Percentiles rank a stretch among this genome's conserved stretches.
phyloP scores from a whole-genome alignment of 164 flowering plant species.

The Kalanchoe fedtschenkoi region DNA sequence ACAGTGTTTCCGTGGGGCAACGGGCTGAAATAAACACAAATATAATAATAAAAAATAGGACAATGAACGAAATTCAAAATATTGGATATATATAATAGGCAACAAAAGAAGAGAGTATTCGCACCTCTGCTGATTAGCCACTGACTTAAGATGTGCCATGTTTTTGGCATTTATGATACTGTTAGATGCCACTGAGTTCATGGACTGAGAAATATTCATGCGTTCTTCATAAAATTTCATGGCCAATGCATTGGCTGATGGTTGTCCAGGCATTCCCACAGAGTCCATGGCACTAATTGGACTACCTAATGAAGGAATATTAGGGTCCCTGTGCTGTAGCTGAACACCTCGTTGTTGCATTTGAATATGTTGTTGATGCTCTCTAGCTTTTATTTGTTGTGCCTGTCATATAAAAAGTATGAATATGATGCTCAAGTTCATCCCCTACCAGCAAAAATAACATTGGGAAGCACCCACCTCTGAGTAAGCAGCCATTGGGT shows the following conservation, averaged over 20 bases:
- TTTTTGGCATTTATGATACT: conserved; percentile 66
- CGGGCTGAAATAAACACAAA: conserved; percentile 47
- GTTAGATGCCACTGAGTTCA: conserved; percentile 63
- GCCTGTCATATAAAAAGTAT: conserved; percentile 20
- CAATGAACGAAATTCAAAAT: conserved; percentile 5
- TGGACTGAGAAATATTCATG: conserved; percentile 57
- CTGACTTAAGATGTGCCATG: conserved; percentile 72
- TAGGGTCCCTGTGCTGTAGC: conserved; percentile 58
- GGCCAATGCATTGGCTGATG: conserved; percentile 65
- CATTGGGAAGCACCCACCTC: conserved; percentile 30
- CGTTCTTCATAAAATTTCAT: conserved; percentile 74
- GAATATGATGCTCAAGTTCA: neutral
- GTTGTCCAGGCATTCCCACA: conserved; percentile 66
- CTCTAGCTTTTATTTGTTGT: conserved; percentile 59
- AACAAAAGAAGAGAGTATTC: neutral
- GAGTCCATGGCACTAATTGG: conserved; percentile 47
- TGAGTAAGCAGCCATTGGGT: conserved; percentile 72
- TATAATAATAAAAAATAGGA: conserved; percentile 13
- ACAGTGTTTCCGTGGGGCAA: conserved; percentile 66
- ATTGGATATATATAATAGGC: neutral
- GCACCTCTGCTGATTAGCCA: conserved; percentile 68
- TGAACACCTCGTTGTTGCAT: conserved; percentile 71
- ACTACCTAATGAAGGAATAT: conserved; percentile 50
- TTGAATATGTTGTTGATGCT: conserved; percentile 56
- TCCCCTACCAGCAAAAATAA: neutral